Evolutionary conservation across 176 grass and related monocot genomes (phyloP).

Genomic region (Coix lacrymajobi): DNA sequence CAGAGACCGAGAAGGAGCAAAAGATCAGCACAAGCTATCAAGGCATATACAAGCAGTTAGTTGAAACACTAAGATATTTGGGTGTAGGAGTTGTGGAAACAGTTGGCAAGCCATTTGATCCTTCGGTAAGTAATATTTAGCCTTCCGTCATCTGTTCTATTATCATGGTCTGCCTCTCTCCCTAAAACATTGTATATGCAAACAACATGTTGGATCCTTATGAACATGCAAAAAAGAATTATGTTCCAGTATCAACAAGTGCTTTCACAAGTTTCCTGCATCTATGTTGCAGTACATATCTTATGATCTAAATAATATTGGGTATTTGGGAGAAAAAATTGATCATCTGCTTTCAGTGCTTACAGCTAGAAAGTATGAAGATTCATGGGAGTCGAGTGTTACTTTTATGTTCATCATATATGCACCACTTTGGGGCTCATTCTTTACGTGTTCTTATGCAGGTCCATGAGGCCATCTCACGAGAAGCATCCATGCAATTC

Average conservation of each 20-base stretch:
- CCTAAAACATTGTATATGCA: neutral
- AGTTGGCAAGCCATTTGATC: constrained; percentile 97
- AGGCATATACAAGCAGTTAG: constrained; percentile 84
- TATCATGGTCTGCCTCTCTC: neutral
- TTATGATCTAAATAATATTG: neutral
- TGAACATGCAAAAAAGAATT: neutral
- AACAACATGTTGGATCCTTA: neutral
- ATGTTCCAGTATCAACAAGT: neutral
- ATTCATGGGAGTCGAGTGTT: neutral
- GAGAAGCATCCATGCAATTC: constrained; percentile 70
- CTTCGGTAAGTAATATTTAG: constrained; percentile 56
- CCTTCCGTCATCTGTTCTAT: neutral
- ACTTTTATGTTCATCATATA: neutral
- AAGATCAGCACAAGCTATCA: constrained; percentile 79
- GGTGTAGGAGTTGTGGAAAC: constrained; percentile 78
- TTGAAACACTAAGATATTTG: constrained; percentile 87
- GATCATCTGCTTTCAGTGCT: neutral
- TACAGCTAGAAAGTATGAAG: neutral
- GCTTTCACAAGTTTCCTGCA: neutral
- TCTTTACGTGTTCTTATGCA: constrained; percentile 16
- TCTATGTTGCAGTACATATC: neutral
- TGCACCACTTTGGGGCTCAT: neutral
- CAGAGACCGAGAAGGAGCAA: constrained; percentile 71
- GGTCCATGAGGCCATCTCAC: constrained; percentile 81
- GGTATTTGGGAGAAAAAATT: neutral